A percentile compares a stretch with the other conserved stretches of the same genome.
Evolutionary conservation across 73 alveolate species (phyloP).

Genomic region (Tetrahymena malaccensis): DNA sequence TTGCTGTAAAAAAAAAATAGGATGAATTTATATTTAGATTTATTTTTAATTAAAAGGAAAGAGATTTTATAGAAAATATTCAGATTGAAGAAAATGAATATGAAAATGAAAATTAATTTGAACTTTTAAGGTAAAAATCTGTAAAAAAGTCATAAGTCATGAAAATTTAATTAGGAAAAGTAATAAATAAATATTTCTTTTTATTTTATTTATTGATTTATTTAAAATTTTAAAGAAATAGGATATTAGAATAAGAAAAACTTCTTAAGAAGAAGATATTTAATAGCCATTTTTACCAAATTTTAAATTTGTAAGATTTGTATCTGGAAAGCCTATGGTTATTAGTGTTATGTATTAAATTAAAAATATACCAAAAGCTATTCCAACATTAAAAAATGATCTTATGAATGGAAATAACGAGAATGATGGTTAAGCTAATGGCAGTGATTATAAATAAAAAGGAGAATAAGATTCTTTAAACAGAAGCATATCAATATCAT

Average conservation of each 20-base stretch:
- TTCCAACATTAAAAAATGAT: background rate
- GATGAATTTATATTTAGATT: background rate
- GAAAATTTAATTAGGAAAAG: background rate
- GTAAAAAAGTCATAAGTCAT: background rate
- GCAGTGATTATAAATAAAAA: background rate
- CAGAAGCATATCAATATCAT: background rate
- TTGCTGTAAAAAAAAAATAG: background rate
- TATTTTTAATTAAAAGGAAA: background rate
- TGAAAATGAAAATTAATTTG: background rate
- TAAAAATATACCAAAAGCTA: background rate
- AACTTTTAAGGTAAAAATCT: background rate
- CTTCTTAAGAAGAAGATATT: background rate
- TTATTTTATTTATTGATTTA: no score
- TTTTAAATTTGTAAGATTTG: background rate
- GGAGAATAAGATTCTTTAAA: background rate
- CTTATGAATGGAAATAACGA: background rate
- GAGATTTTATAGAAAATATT: background rate
- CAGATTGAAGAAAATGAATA: background rate
- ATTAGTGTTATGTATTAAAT: background rate
- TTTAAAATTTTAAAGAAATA: no score
- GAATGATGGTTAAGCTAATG: background rate
- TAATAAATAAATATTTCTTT: no score
- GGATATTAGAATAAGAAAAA: background rate
- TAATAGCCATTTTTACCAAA: background rate
- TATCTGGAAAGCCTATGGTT: background rate